Percentiles rank a stretch among this genome's conserved stretches.
These are phyloP conservation scores for Boletus sensibilis DNA, from an alignment of 768 basidiomycete genomes.

Conservation along the genomic window DNA sequence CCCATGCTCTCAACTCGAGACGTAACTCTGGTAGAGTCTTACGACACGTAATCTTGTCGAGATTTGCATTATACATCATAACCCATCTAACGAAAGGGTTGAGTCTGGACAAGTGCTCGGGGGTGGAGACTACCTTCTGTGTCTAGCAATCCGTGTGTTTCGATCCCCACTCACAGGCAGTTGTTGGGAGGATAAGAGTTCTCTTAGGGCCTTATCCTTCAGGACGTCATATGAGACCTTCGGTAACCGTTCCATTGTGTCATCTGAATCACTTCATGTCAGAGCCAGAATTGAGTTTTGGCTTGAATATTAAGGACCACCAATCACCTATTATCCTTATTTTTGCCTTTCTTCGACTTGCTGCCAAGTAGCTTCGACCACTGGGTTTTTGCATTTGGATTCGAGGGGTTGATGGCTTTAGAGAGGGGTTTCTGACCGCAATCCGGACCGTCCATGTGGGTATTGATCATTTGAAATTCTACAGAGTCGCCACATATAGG, in stretches of 20 bases:
- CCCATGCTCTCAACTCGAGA: slow-evolving; percentile 57
- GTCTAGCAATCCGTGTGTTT: slow-evolving; percentile 50
- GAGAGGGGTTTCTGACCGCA: slow-evolving; percentile 37
- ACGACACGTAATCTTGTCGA: slow-evolving; percentile 54
- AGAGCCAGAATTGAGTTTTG: slow-evolving; percentile 17
- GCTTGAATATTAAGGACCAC: not conserved
- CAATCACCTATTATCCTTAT: slow-evolving; percentile 33
- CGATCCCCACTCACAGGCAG: slow-evolving; percentile 55
- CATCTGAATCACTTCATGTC: slow-evolving; percentile 30
- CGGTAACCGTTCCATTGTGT: slow-evolving; percentile 48
- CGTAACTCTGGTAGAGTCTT: slow-evolving; percentile 48
- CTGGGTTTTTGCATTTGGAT: slow-evolving; percentile 27
- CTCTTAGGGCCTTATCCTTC: slow-evolving; percentile 59
- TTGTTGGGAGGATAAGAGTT: slow-evolving; percentile 50
- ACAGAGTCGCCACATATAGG: slow-evolving; percentile 58
- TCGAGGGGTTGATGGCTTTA: slow-evolving; percentile 22
- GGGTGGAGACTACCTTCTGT: slow-evolving; percentile 48
- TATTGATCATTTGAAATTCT: slow-evolving; percentile 50
- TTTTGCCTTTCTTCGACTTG: slow-evolving; percentile 41
- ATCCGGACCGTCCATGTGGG: slow-evolving; percentile 59
- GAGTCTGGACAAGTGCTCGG: not conserved
- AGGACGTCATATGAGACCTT: slow-evolving; percentile 64
- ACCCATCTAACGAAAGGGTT: slow-evolving; percentile 51
- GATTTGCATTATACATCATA: slow-evolving; percentile 67
- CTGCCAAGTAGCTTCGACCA: slow-evolving; percentile 45